Evolutionary conservation across 2,329 filamentous ascomycete genomes (phyloP), one percentile per base, ranked within the genome.

Genomic region (Dothiorella sarmentorum): DNA sequence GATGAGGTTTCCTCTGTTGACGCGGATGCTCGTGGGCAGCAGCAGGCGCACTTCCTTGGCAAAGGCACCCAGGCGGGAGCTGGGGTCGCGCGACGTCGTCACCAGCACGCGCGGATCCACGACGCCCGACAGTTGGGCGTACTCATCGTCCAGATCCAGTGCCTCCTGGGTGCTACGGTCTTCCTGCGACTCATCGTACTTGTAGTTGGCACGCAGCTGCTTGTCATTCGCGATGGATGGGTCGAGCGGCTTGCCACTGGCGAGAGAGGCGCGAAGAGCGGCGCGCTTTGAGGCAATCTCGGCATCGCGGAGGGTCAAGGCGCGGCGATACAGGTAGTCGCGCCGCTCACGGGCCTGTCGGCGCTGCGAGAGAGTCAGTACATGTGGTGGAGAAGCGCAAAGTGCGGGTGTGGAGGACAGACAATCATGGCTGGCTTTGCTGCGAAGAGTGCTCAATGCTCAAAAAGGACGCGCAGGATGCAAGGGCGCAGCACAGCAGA

Each of bases 261-360:
- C 93, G 52, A 97, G 81, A 9, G 92, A 91, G 31, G 87, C 85
- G 71, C 92, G 89, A 57, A 99, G 78, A 71, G 95, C 90, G 37
- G 92, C 88, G 67, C 93, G 82, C 74, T 96, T 96, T 72, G 96
- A 90, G 59, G 89, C 89, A 64, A 95, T 95, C 69, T 96, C 93
- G 62, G 93, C 93, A 77, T 97, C 91, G 65, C 89, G 87, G 42
- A 97, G 83, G 20, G 91, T 87, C 60, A 97, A 82, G 35, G 94
- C 93, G 69, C 90, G 87, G 61, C 93, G 86, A 74, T 97, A 96
- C 67, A 99, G 85, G 74, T 97, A 95, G 71, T 95, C 90, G 66
- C 89, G 82, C 67, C 90, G 82, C 74, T 92, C 85, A 65, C 89
- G 85, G 62, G 87, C 86, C 81, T 91, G 87, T 80, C 87, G 84